Conservation (phyloP, 257 asterid species). For the Avicennia marina region DNA sequence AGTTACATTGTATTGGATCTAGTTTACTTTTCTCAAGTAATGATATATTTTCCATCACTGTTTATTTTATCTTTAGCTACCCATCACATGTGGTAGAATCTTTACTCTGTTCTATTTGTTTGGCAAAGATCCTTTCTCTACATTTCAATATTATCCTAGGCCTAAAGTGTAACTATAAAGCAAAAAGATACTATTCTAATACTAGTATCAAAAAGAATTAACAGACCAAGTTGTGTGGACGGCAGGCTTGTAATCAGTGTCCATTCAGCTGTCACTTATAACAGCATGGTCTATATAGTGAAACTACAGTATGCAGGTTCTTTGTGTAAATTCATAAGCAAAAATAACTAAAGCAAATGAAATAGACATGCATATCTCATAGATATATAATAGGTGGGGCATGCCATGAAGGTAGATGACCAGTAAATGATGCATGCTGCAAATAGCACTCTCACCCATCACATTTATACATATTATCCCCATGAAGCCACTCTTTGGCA, state of each 20-base stretch:
- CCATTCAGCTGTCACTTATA: no score
- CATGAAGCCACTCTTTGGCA: constrained; percentile 85
- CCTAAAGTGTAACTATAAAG: neutral
- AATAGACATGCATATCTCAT: no score
- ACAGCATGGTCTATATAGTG: no score
- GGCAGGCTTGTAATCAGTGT: no score
- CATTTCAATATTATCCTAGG: neutral
- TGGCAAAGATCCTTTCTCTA: neutral
- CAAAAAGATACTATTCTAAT: neutral
- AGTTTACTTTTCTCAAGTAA: neutral
- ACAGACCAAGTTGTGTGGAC: no score
- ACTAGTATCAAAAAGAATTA: no score
- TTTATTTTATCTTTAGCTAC: neutral
- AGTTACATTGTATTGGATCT: neutral
- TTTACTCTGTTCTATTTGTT: neutral
- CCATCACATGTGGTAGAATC: neutral
- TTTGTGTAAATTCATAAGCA: no score
- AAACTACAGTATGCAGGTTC: no score
- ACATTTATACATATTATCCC: constrained; percentile 97
- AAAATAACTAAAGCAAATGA: no score
- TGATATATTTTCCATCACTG: neutral
- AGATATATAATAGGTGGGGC: neutral
- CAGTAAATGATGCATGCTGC: neutral
- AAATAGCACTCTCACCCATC: constrained; percentile 57
- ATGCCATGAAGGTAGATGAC: neutral